Evolutionary conservation across 108 stramenopile species (phyloP).

Genomic region (Nitzschia putrida): DNA sequence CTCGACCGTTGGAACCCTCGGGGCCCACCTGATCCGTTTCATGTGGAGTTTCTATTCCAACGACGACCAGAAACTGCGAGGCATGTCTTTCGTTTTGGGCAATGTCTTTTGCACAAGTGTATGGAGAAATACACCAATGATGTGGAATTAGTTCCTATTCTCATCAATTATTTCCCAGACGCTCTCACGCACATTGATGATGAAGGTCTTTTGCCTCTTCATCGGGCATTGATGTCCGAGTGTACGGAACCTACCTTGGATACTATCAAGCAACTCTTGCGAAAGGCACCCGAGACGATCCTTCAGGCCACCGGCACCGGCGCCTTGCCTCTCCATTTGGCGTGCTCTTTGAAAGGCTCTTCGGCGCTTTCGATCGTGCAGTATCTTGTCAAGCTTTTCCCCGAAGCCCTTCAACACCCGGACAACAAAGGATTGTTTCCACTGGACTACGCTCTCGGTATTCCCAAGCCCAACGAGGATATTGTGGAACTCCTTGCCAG

Average conservation of each 20-base stretch:
- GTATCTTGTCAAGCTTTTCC: conserved; percentile 17
- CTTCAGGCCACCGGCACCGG: conserved; percentile 9
- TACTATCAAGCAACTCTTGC: not conserved
- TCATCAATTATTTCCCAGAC: conserved; percentile 32
- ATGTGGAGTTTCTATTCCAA: conserved; percentile 17
- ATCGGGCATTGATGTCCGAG: conserved; percentile 21
- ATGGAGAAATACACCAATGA: conserved; percentile 20
- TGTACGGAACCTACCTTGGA: not conserved
- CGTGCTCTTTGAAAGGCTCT: conserved; percentile 7
- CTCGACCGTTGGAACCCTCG: conserved; percentile 26
- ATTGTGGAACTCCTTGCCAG: conserved; percentile 15
- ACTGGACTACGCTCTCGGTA: conserved; percentile 27
- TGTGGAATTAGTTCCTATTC: conserved; percentile 11
- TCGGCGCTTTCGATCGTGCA: not conserved
- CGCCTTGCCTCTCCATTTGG: conserved; percentile 31
- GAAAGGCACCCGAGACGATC: conserved; percentile 13
- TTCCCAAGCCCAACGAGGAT: not conserved
- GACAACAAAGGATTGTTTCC: conserved; percentile 38
- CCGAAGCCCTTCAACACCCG: conserved; percentile 16
- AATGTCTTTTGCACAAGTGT: conserved; percentile 30
- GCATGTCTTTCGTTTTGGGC: conserved; percentile 9
- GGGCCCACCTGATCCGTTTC: conserved; percentile 11
- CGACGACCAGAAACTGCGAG: conserved; percentile 4
- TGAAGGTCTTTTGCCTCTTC: conserved; percentile 34
- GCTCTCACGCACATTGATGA: conserved; percentile 29